Evolutionary conservation across 2,329 filamentous ascomycete species (phyloP).

Genomic region (Hymenoscyphus linearis): DNA sequence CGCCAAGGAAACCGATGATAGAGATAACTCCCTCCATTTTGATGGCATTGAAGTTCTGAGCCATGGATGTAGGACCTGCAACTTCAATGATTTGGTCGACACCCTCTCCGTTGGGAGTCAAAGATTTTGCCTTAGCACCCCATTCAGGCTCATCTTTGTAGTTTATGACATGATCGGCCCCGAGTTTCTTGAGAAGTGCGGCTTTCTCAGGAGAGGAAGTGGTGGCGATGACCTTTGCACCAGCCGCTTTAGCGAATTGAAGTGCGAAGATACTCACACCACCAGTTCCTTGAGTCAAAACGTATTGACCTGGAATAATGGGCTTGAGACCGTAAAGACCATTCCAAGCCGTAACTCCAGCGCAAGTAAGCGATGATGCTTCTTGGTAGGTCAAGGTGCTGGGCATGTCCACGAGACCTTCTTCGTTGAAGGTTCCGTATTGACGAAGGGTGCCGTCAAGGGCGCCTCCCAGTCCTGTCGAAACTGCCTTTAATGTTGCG

Average conservation of each 20-base stretch:
- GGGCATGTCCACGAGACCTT: conserved; percentile 58
- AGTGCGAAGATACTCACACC: conserved; percentile 37
- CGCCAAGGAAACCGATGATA: conserved; percentile 36
- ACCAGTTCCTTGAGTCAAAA: conserved; percentile 40
- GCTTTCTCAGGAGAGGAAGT: conserved; percentile 37
- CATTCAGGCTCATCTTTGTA: conserved; percentile 38
- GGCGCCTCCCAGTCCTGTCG: conserved; percentile 52
- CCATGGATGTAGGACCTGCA: conserved; percentile 36
- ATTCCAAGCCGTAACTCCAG: conserved; percentile 53
- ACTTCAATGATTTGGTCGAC: conserved; percentile 42
- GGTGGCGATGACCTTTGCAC: conserved; percentile 39
- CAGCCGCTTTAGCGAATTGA: conserved; percentile 38
- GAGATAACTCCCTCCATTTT: conserved; percentile 38
- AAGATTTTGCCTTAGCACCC: conserved; percentile 34
- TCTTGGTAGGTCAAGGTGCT: conserved; percentile 41
- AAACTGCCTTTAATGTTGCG: conserved; percentile 21
- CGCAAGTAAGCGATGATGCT: conserved; percentile 45
- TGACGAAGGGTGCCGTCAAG: conserved; percentile 45
- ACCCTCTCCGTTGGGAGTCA: conserved; percentile 35
- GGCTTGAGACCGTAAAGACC: conserved; percentile 45
- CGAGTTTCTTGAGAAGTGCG: conserved; percentile 34
- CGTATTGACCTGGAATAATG: conserved; percentile 33
- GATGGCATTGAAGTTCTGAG: conserved; percentile 37
- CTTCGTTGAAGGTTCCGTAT: conserved; percentile 44
- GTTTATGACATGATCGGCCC: conserved; percentile 41